phyloP scores from a whole-genome alignment of 257 asterid genomes.

The Ajuga chamaepitys region DNA sequence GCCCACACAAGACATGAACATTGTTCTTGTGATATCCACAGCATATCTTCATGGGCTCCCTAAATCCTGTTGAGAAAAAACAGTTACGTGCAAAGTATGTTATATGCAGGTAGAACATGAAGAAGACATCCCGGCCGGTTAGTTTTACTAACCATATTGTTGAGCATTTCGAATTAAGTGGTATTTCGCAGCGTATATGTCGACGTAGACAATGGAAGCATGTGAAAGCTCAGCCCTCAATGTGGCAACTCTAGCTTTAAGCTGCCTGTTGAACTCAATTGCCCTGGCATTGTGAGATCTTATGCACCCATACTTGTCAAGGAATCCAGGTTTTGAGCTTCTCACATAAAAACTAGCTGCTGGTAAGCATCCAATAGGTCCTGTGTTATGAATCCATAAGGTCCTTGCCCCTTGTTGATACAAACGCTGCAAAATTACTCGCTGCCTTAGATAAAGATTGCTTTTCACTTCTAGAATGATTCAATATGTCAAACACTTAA shows the following conservation, averaged over 20 bases:
- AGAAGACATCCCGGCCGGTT: no score
- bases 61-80: constrained; percentile 26
- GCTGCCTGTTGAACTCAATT: constrained; percentile 32
- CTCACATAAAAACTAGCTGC: constrained; percentile 3
- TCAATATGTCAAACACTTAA: no score
- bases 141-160: constrained; percentile 20
- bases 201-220: constrained; percentile 35
- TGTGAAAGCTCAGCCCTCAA: constrained; percentile 30
- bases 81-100: background rate
- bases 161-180: constrained; percentile 33
- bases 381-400: constrained; percentile 50
- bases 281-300: constrained; percentile 28
- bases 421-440: constrained; percentile 19
- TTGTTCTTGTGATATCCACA: constrained; percentile 31
- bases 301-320: constrained; percentile 39
- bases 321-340: constrained; percentile 16
- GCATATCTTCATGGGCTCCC: constrained; percentile 29
- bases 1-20: constrained; percentile 37
- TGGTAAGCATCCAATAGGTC: constrained; percentile 49
- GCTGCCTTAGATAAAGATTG: no score
- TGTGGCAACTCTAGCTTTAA: constrained; percentile 20
- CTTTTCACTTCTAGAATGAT: no score
- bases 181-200: constrained; percentile 37
- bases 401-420: constrained; percentile 40
- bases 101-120: no score